These are phyloP conservation scores for Ogataea philodendri DNA, from an alignment of 805 yeast genomes.

Conservation along the genomic window DNA sequence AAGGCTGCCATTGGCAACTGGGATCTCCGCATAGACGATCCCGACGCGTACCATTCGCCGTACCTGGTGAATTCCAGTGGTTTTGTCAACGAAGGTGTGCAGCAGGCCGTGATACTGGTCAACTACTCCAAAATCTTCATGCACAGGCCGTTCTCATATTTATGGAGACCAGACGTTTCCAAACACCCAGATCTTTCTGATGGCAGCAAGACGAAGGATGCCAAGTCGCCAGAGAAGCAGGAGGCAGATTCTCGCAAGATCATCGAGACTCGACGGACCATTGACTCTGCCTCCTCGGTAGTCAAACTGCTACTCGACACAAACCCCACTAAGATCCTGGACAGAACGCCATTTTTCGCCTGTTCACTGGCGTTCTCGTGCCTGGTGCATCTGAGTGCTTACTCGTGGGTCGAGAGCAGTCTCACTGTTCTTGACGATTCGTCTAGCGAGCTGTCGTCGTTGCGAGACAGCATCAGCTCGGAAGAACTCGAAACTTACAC, in stretches of 20 bases:
- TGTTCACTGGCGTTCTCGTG: conserved; percentile 54
- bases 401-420: conserved; percentile 49
- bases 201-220: conserved; percentile 29
- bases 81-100: conserved; percentile 51
- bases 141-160: conserved; percentile 51
- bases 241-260: conserved; percentile 44
- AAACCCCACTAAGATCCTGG: conserved; percentile 40
- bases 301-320: conserved; percentile 47
- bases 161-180: conserved; percentile 50
- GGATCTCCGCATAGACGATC: conserved; percentile 47
- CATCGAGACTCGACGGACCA: conserved; percentile 52
- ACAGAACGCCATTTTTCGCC: conserved; percentile 51
- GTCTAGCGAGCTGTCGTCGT: conserved; percentile 14
- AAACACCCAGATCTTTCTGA: conserved; percentile 39
- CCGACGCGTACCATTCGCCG: conserved; percentile 42
- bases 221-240: conserved; percentile 32
- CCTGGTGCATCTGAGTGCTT: conserved; percentile 51
- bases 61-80: conserved; percentile 43
- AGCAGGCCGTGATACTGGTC: conserved; percentile 46
- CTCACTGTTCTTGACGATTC: conserved; percentile 20
- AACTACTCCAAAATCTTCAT: conserved; percentile 55
- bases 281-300: conserved; percentile 52
- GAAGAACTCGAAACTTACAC: conserved; percentile 44
- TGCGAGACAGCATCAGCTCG: conserved; percentile 27
- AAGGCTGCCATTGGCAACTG: conserved; percentile 49